Percentiles rank a stretch among this genome's conserved stretches.
Evolutionary conservation across 805 yeast genomes (phyloP).

Genomic region (Jamesozyma spencerorum): DNA sequence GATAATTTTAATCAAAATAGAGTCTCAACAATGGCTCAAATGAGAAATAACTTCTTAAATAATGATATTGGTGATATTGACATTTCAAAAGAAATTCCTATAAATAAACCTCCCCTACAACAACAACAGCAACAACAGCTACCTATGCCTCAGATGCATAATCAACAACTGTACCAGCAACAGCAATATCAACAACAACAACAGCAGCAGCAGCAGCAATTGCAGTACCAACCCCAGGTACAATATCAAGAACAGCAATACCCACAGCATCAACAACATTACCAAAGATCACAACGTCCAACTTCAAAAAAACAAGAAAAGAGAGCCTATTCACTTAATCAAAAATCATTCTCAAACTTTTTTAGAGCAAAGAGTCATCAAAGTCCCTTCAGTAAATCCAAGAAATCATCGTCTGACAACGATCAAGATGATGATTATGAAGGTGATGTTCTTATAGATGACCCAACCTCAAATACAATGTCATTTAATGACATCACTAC

Average conservation of each 20-base stretch:
- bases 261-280: conserved; percentile 6
- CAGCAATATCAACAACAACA: conserved; percentile 8
- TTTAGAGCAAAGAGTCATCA: conserved; percentile 14
- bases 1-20: conserved; percentile 2
- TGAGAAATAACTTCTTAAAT: conserved; percentile 32
- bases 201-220: conserved; percentile 1
- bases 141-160: conserved; percentile 4
- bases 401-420: conserved; percentile 12
- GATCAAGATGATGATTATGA: conserved; percentile 33
- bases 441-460: conserved; percentile 28
- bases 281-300: conserved; percentile 5
- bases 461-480: conserved; percentile 32
- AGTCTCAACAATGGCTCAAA: conserved; percentile 11
- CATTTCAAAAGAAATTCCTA: conserved; percentile 35
- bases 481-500: conserved; percentile 60
- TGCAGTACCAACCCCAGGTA: conserved; percentile 2
- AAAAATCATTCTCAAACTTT: conserved; percentile 19
- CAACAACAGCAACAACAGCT: conserved; percentile 7
- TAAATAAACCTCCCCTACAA: conserved; percentile 13
- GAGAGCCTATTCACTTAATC: conserved; percentile 17
- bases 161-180: conserved; percentile 1
- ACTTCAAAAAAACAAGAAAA: conserved; percentile 5
- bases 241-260: conserved; percentile 3
- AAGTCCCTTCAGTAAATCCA: conserved; percentile 7
- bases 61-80: conserved; percentile 38